Conservation (phyloP, 2,329 filamentous ascomycete species). For the Herpotrichia juniperi region DNA sequence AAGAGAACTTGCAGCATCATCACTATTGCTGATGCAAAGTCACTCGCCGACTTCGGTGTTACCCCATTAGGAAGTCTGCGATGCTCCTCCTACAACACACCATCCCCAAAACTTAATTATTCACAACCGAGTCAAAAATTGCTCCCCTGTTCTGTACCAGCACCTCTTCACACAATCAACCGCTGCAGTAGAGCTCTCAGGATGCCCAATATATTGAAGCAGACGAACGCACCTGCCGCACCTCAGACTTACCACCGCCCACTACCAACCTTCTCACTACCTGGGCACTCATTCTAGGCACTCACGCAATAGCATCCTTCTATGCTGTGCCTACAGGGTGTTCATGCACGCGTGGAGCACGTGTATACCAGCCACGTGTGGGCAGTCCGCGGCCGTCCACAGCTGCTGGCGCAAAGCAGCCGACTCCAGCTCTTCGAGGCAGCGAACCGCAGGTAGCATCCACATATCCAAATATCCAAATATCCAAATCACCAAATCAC, state of each 20-base stretch:
- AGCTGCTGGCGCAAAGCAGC: not conserved
- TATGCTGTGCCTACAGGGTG: slow-evolving; percentile 7
- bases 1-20: too few species aligned
- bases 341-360: not conserved
- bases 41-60: not conserved
- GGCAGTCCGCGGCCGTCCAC: not conserved
- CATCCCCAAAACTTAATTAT: too few species aligned
- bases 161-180: too few species aligned
- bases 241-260: not conserved
- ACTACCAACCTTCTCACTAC: not conserved
- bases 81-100: not conserved
- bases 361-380: not conserved
- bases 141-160: too few species aligned
- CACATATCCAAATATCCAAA: too few species aligned
- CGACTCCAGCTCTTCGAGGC: not conserved
- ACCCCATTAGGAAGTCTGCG: not conserved
- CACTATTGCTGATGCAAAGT: not conserved
- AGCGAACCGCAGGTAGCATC: not conserved
- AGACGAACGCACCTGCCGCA: not conserved
- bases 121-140: too few species aligned
- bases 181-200: too few species aligned
- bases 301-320: slow-evolving; percentile 6
- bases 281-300: not conserved
- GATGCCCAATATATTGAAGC: too few species aligned
- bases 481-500: not conserved